Conservation (phyloP, 306 rosid genomes). For the Glycine latifolia region DNA sequence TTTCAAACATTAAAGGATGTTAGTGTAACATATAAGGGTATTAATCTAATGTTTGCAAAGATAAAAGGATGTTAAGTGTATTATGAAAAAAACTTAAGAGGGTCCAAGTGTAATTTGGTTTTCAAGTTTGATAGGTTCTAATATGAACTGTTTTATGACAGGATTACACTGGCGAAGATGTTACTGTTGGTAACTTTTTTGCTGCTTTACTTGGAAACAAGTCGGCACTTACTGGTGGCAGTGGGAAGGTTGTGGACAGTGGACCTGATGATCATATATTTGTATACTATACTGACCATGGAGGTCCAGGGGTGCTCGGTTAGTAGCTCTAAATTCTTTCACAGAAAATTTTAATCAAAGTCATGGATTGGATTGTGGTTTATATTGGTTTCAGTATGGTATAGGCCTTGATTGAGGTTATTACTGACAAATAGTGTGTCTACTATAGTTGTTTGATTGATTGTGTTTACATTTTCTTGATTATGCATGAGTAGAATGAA, state of each 20-base stretch:
- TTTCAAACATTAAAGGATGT: no score
- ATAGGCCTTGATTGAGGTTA: conserved; percentile 24
- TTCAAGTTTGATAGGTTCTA: conserved; percentile 7
- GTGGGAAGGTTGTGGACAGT: conserved; percentile 93
- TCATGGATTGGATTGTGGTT: conserved; percentile 37
- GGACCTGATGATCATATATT: conserved; percentile 96
- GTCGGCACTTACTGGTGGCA: conserved; percentile 83
- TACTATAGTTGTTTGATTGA: conserved; percentile 20
- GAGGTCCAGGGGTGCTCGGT: conserved; percentile 99
- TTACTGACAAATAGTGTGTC: conserved; percentile 17
- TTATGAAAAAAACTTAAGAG: no score
- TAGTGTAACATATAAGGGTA: no score
- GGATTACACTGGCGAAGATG: conserved; percentile 90
- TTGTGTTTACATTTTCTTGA: no score
- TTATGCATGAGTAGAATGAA: no score
- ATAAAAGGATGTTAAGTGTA: no score
- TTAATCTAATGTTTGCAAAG: no score
- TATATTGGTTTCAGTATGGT: conserved; percentile 34
- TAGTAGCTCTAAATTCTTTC: conserved; percentile 50
- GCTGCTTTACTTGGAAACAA: conserved; percentile 90
- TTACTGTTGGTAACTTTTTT: conserved; percentile 70
- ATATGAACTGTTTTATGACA: conserved; percentile 50
- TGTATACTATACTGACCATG: conserved; percentile 84
- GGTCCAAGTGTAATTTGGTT: no score
- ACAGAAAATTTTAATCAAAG: conserved; percentile 6